Percentiles rank a stretch among this genome's conserved stretches.
These are phyloP conservation scores for Austroboletus novae-zelandiae DNA, from an alignment of 1,284 basidiomycete genomes.

Conservation along the genomic window DNA sequence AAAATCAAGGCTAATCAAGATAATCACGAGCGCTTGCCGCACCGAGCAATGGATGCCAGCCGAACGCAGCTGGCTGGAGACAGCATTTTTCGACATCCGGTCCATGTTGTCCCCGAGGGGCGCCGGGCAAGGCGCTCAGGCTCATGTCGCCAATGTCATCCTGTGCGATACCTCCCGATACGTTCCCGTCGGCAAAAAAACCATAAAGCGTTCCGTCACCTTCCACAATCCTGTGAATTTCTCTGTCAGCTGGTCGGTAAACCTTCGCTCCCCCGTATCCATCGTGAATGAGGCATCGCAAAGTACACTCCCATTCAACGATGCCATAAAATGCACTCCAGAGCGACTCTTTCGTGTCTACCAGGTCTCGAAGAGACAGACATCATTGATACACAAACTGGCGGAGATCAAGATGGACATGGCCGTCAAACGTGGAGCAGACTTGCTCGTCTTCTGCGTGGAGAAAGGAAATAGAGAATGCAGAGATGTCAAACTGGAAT, in stretches of 20 bases:
- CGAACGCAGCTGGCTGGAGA: slow-evolving; percentile 18
- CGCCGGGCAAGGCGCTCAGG: not conserved
- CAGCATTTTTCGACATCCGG: slow-evolving; percentile 18
- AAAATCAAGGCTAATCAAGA: slow-evolving; percentile 8
- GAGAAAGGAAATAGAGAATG: slow-evolving; percentile 5
- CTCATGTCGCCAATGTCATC: slow-evolving; percentile 19
- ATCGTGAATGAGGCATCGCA: slow-evolving; percentile 1
- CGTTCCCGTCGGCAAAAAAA: not conserved
- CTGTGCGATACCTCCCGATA: slow-evolving; percentile 21
- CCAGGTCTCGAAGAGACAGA: slow-evolving; percentile 13
- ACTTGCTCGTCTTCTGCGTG: slow-evolving; percentile 24
- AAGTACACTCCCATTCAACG: slow-evolving; percentile 20
- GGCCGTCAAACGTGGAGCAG: slow-evolving; percentile 21
- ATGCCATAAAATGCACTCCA: slow-evolving; percentile 16
- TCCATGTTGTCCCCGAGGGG: slow-evolving; percentile 19
- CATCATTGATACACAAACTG: not conserved
- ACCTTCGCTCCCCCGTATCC: slow-evolving; percentile 18
- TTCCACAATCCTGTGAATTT: slow-evolving; percentile 17
- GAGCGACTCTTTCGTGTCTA: slow-evolving; percentile 21
- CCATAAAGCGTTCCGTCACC: slow-evolving; percentile 13
- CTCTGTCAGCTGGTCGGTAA: not conserved
- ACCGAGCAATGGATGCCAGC: slow-evolving; percentile 20
- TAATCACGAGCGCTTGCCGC: slow-evolving; percentile 21
- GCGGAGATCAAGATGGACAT: slow-evolving; percentile 6
- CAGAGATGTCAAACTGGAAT: slow-evolving; percentile 16